A percentile compares a stretch with the other conserved stretches of the same genome.
These are phyloP conservation scores for Galeopsis tetrahit DNA, from an alignment of 257 asterid species.

Conservation along the genomic window DNA sequence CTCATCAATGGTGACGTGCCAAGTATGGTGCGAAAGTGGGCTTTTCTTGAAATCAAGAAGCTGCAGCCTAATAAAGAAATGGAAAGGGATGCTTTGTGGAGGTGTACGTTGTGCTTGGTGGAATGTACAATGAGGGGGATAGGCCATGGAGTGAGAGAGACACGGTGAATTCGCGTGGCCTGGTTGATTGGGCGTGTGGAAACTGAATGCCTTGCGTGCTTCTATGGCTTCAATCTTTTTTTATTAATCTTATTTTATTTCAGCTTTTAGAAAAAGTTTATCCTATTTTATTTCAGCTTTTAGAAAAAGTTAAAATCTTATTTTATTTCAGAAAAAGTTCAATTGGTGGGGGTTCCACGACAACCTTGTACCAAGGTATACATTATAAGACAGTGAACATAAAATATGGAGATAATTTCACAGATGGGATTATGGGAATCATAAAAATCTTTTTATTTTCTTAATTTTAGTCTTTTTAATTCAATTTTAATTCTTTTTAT, in stretches of 20 bases:
- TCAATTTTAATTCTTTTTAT: too few relatives aligned
- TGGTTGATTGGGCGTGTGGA: conserved; percentile 42
- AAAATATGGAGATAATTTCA: too few relatives aligned
- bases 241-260: neutral
- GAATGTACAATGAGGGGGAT: conserved; percentile 22
- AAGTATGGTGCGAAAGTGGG: conserved; percentile 6
- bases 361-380: too few relatives aligned
- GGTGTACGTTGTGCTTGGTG: conserved; percentile 21
- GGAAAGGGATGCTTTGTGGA: neutral
- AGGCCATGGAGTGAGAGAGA: conserved; percentile 22
- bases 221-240: neutral
- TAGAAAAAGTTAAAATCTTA: too few relatives aligned
- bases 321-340: too few relatives aligned
- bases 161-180: conserved; percentile 39
- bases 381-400: too few relatives aligned
- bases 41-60: neutral
- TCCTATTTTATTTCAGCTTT: too few relatives aligned
- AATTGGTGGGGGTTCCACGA: too few relatives aligned
- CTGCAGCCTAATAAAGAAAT: neutral
- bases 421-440: too few relatives aligned
- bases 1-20: conserved; percentile 18
- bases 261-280: too few relatives aligned
- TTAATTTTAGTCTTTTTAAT: too few relatives aligned
- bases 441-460: too few relatives aligned
- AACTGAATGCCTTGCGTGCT: conserved; percentile 37